phyloP scores from a whole-genome alignment of 192 early-diverging fungal species.

The Gamsiella multidivaricata region DNA sequence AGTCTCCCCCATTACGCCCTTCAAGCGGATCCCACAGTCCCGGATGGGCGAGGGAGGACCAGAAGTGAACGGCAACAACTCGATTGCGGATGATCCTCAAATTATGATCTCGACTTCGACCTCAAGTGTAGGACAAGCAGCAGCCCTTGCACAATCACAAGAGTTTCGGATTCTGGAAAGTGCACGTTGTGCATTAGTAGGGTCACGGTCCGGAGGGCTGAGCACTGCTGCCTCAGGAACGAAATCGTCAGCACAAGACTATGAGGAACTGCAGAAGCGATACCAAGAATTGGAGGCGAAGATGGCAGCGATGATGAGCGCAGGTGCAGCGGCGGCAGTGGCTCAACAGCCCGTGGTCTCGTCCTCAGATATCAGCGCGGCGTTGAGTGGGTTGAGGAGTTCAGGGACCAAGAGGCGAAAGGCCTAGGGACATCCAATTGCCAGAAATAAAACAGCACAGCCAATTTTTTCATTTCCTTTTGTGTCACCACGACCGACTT shows the following conservation, averaged over 20 bases:
- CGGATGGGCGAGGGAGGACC: conserved; percentile 51
- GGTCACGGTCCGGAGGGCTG: not conserved
- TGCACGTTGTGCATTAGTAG: conserved; percentile 18
- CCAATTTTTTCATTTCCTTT: too few species aligned
- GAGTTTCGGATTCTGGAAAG: conserved; percentile 33
- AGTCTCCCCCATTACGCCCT: conserved; percentile 32
- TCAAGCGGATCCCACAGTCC: conserved; percentile 47
- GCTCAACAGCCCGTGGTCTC: conserved; percentile 24
- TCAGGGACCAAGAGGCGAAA: conserved; percentile 44
- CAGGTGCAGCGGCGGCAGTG: conserved; percentile 4
- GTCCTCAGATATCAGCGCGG: conserved; percentile 32
- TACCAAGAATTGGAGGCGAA: conserved; percentile 32
- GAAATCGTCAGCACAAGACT: conserved; percentile 3
- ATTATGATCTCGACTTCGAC: conserved; percentile 18
- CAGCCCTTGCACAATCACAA: conserved; percentile 13
- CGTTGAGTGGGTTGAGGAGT: conserved; percentile 39
- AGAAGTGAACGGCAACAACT: conserved; percentile 31
- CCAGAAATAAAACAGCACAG: not conserved
- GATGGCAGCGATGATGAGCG: conserved; percentile 26
- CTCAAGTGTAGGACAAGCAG: not conserved
- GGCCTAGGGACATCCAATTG: conserved; percentile 7
- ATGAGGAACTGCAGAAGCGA: conserved; percentile 23
- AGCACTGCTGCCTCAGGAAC: not conserved
- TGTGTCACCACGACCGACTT: too few species aligned
- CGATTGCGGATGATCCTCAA: conserved; percentile 46